Base-by-base conservation (phyloP, 2,329 filamentous ascomycete genomes). In the Phyllosticta citriasiana region DNA sequence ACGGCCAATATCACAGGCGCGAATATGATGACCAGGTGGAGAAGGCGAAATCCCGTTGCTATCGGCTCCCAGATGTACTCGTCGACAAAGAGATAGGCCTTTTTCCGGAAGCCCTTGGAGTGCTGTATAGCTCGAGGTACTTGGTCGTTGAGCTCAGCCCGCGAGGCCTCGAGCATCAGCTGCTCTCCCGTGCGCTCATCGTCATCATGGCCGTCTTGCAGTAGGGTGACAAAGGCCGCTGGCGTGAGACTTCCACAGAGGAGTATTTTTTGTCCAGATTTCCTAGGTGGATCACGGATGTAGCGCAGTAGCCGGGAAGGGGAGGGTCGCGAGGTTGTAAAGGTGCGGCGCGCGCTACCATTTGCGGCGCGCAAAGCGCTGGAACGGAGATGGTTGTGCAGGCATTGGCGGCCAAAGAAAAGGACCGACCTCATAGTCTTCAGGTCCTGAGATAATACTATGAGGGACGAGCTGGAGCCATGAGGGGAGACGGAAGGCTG, bases 21-120 rank as follows among this genome's bases (percentile, higher is more conserved):
- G 70, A 99, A 99, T 60, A 99, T 94, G 63, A 88, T 74, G 55
- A 90, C 84, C 4, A 99, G 79, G 70, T 97, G 90, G 19, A 97
- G 74, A 67, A 99, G 95, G n/a, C 94, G 84, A 55, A 93, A 73
- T 0, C 89, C 89, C 0, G 93, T 99, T 60, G 88, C 91, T 26
- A 97, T 73, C 0, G 94, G 93, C 73, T 99, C 94, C 61, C 78
- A 83, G n/a, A 93, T 74, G 69, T 86, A 89, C 0, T 82, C 64
- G 67, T 96, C 89, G 47, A 94, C 65, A 61, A 88, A 83, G 30
- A 91, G 79, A 62, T 87, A 78, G 27, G 89, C 69, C 12, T 79
- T 79, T 65, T 86, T 83, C 55, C 81, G 76, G 6, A 86, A 68
- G 56, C 83, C 82, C 14, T 76, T 77, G 14, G 90, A 71, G 0